A percentile compares a stretch with the other conserved stretches of the same genome.
These are phyloP conservation scores for Elsinoe perseae DNA, from an alignment of 2,329 filamentous ascomycete species.

Conservation along the genomic window DNA sequence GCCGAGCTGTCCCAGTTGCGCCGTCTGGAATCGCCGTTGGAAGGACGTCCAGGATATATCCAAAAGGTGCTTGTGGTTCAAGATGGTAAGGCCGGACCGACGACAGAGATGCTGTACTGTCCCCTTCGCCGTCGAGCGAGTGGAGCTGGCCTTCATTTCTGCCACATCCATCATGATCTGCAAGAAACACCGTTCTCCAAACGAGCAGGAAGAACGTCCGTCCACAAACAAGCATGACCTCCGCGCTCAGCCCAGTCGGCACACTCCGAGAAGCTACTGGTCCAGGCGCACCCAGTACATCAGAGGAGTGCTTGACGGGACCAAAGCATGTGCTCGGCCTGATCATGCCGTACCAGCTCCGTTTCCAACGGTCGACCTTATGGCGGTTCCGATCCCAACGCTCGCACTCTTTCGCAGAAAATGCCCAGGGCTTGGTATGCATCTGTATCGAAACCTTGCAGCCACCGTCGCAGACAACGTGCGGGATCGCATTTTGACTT, in stretches of 20 bases:
- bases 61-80: neutral
- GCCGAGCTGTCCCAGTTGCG: neutral
- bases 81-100: neutral
- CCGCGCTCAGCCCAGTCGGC: no score
- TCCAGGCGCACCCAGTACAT: no score
- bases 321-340: neutral
- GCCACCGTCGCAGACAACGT: neutral
- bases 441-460: neutral
- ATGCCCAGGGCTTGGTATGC: slow-evolving; percentile 9
- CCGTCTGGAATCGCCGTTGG: neutral
- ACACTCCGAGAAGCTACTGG: no score
- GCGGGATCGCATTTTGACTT: neutral
- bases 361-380: slow-evolving; percentile 1
- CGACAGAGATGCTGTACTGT: neutral
- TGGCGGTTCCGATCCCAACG: neutral
- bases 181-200: no score
- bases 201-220: no score
- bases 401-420: neutral
- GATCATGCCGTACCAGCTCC: neutral
- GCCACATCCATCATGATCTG: no score
- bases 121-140: no score
- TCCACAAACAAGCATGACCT: no score
- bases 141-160: no score
- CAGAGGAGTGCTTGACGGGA: neutral
- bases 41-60: neutral